Evolutionary conservation across 2,329 filamentous ascomycete species (phyloP), one percentile per base, ranked within the genome.

Genomic region (Cyanodermella asteris): DNA sequence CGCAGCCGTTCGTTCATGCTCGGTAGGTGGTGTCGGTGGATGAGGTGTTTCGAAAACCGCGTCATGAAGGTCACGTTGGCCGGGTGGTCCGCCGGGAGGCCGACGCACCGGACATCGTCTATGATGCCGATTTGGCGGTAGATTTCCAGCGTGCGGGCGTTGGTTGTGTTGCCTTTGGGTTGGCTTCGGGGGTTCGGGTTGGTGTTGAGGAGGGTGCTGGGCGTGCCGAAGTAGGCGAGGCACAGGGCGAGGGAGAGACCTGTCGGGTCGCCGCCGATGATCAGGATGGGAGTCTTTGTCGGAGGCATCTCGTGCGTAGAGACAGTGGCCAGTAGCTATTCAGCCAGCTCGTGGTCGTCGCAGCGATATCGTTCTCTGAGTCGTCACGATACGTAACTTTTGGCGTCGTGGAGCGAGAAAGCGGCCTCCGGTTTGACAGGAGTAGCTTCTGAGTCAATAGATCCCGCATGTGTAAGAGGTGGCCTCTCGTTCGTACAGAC

Each of bases 221-320:
- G 35, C 5, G 53, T 36, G 14, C 37, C 24, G 6, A 43, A 35
- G 1, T 37, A 34, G 8, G 44, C 34, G 22, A 53, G 41, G 27
- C 44, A 46, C 15, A 54, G 37, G 2, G 49, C 45, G 15, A 47
- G 41, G 3, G 42, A 44, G 7, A 54, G 42, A 13, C 50, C 51
- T 13, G 51, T 46, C 2, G 52, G 41, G 15, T 45, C 47, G 10
- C 45, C 49, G 10, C 51, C 50, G 3, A 55, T 36, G 14, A 54
- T 41, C 7, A 53, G 38, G 18, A 53, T 38, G 13, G 36, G 37
- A 18, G n/a, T n/a, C n/a, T n/a, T n/a, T n/a, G n/a, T n/a, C n/a
- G 6, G 8, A 8, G 8, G 18, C 18, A 10, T 19, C 10, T 19
- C 18, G n/a, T n/a, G n/a, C n/a, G n/a, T n/a, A n/a, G n/a, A n/a